Base-by-base conservation (phyloP, 257 asterid genomes). In the Penstemon barbatus region DNA sequence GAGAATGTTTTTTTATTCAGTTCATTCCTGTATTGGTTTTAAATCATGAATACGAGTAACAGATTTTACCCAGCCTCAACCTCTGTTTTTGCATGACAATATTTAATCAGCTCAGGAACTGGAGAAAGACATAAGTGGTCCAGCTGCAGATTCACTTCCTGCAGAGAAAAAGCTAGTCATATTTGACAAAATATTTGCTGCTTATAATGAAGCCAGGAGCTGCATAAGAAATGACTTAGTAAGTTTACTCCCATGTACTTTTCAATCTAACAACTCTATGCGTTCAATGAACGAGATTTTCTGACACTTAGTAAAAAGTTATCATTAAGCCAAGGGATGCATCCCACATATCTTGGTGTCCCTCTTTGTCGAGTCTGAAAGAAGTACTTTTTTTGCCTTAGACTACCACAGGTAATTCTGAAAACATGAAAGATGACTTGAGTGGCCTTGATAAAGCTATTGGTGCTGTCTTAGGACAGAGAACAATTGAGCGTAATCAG, bases 371-470 rank as follows among this genome's bases (percentile, higher is more conserved):
- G 70, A 53, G 38, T 62, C 72, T 81, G 71, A 71, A 75, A 68
- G 65, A 36, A 43, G 49, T 58, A 52, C 63, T 68, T 42, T 71
- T 46, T 72, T 68, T 85, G 61, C 54, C 80, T 59, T 74, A 94
- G 97, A 91, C 84, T 58, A 81, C 71, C 69, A 87, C 99, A 54
- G 97, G 96, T 71, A 85, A 84, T 81, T 88, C 99, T 52, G 97
- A 94, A 74, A 89, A 58, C 74, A 69, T 87, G 84, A 91, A 86
- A 80, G 99, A 94, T 75, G 96, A 94, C 67, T 87, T 94, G 66
- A 91, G 88, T 78, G 97, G 97, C 77, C 97, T 94, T 74, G 96
- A 89, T 76, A 94, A 94, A 77, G 97, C 99, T 70, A 83, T 94
- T 77, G 90, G 97, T 71, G 93, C 97, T 75, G 81, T 89, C 62